phyloP scores from a whole-genome alignment of 805 yeast species.

The Candida fluviatilis region DNA sequence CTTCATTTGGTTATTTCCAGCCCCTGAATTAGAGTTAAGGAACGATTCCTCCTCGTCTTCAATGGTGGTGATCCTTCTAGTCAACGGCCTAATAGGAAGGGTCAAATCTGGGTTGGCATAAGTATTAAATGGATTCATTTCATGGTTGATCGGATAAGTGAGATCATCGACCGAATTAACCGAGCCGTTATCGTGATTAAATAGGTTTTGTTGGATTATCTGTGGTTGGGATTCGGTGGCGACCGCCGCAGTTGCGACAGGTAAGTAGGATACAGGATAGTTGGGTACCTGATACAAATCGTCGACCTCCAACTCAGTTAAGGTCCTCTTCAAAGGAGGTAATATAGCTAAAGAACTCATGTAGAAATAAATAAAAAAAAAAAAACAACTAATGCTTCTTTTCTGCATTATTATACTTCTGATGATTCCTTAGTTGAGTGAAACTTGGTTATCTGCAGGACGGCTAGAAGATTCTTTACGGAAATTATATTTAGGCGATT shows the following conservation, averaged over 20 bases:
- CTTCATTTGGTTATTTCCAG: constrained; percentile 4
- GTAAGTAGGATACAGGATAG: constrained; percentile 11
- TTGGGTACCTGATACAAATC: constrained; percentile 46
- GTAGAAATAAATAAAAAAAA: background rate
- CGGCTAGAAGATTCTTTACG: background rate
- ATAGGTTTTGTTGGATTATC: background rate
- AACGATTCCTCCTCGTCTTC: constrained; percentile 16
- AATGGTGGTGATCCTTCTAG: constrained; percentile 30
- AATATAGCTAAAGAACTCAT: constrained; percentile 50
- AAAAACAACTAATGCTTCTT: background rate
- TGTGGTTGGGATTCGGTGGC: constrained; percentile 7
- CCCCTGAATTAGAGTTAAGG: background rate
- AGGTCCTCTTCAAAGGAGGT: constrained; percentile 48
- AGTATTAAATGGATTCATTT: constrained; percentile 31
- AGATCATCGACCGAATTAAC: background rate
- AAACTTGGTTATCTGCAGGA: background rate
- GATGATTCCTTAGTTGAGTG: background rate
- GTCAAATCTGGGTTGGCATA: constrained; percentile 36
- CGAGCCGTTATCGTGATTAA: background rate
- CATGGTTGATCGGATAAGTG: background rate
- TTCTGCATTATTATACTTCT: background rate
- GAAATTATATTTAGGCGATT: background rate
- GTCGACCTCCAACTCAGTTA: constrained; percentile 58
- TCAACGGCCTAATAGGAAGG: constrained; percentile 10
- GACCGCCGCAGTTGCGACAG: background rate